Conservation (phyloP, 768 basidiomycete genomes). For the Gloeopeniophorella convolvens region DNA sequence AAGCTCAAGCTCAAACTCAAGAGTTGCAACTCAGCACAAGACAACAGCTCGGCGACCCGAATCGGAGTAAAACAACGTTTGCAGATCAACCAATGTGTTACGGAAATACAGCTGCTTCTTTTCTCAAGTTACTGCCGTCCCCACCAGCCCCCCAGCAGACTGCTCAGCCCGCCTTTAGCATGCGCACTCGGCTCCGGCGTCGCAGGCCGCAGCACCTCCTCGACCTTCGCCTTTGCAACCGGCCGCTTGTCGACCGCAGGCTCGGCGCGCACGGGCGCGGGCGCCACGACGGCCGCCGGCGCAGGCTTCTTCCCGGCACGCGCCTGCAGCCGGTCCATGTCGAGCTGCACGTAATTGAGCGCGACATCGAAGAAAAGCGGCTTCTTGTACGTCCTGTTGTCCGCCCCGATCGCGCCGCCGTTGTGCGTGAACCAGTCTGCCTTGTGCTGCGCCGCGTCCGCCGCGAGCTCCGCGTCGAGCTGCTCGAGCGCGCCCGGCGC, state of each 20-base stretch:
- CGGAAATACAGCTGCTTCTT: not conserved
- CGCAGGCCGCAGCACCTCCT: conserved; percentile 41
- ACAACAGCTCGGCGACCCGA: too few relatives aligned
- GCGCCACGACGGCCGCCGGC: conserved; percentile 23
- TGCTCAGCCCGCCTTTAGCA: conserved; percentile 50
- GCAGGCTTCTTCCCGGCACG: conserved; percentile 56
- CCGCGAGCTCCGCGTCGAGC: conserved; percentile 46
- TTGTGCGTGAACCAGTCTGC: conserved; percentile 76
- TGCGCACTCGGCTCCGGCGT: conserved; percentile 44
- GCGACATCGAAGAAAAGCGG: conserved; percentile 93
- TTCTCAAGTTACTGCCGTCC: conserved; percentile 35
- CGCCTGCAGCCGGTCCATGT: conserved; percentile 69
- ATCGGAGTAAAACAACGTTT: too few relatives aligned
- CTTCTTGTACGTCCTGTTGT: conserved; percentile 58
- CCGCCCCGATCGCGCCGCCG: conserved; percentile 46
- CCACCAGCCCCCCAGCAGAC: conserved; percentile 82
- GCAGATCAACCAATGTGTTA: too few relatives aligned
- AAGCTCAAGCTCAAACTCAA: too few relatives aligned
- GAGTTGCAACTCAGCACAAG: too few relatives aligned
- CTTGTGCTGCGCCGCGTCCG: conserved; percentile 49
- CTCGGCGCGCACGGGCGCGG: conserved; percentile 24
- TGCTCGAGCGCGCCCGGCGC: conserved; percentile 34
- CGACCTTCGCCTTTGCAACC: conserved; percentile 48
- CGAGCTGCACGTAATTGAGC: conserved; percentile 83
- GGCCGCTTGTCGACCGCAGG: conserved; percentile 40